These are phyloP conservation scores for Penicillium occitanis DNA, from an alignment of 2,329 filamentous ascomycete species.

Conservation along the genomic window DNA sequence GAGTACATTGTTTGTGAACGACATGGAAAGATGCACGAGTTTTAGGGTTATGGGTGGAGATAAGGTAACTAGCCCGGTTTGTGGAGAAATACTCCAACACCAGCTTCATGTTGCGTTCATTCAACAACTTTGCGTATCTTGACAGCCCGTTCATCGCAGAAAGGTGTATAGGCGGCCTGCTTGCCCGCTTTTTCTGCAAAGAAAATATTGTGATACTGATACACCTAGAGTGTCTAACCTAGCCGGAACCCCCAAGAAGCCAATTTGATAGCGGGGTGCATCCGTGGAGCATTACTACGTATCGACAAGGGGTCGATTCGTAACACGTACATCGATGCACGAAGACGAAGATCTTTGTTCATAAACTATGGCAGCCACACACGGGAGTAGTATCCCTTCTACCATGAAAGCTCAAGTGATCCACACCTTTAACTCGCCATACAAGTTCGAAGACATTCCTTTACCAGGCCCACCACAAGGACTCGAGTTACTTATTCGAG, in stretches of 20 bases:
- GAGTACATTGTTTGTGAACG: not conserved
- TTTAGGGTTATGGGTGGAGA: not conserved
- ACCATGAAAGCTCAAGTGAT: constrained; percentile 28
- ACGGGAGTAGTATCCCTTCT: not conserved
- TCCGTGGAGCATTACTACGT: not conserved
- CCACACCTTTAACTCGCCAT: constrained; percentile 26
- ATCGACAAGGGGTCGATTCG: not conserved
- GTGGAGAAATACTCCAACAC: not conserved
- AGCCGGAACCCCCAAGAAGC: not conserved
- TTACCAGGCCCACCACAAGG: constrained; percentile 44
- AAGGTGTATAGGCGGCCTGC: not conserved
- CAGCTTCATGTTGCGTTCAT: not conserved
- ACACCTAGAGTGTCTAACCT: not conserved
- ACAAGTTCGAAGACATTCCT: constrained; percentile 24
- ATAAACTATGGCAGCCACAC: not conserved
- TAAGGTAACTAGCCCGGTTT: not conserved
- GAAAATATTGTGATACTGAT: not conserved
- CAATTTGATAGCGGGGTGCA: not conserved
- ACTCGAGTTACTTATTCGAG: constrained; percentile 48
- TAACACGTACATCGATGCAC: not conserved
- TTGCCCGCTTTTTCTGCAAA: not conserved
- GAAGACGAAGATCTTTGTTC: not conserved
- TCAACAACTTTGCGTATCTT: not conserved
- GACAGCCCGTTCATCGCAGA: not conserved
- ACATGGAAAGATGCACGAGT: not conserved